Percentiles rank a stretch among this genome's conserved stretches.
Evolutionary conservation across 441 rosid genomes (phyloP).

Genomic region (Cnidoscolus chayamansa): DNA sequence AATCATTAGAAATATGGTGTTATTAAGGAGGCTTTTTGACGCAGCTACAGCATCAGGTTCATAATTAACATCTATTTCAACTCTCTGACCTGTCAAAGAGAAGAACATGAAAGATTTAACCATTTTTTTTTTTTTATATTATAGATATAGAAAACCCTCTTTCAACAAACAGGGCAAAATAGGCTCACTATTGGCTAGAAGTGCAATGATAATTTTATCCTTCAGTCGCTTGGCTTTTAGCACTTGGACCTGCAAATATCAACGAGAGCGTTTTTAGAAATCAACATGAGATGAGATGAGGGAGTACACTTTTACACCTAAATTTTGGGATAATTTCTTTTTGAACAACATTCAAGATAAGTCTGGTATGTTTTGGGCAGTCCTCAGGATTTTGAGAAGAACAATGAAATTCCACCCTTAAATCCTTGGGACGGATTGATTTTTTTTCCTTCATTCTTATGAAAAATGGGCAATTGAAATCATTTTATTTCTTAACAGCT

Average conservation of each 20-base stretch:
- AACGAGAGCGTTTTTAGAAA: slow-evolving; percentile 4
- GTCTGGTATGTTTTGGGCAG: not conserved
- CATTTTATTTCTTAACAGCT: not conserved
- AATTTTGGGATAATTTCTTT: not conserved
- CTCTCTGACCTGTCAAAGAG: slow-evolving; percentile 58
- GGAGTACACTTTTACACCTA: not conserved
- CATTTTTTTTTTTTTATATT: too few relatives aligned
- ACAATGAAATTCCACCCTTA: not conserved
- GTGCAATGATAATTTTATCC: slow-evolving; percentile 59
- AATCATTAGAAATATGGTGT: slow-evolving; percentile 23
- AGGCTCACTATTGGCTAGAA: slow-evolving; percentile 71
- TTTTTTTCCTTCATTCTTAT: not conserved
- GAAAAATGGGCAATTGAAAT: not conserved
- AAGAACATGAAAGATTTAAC: not conserved
- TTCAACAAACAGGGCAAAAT: slow-evolving; percentile 10
- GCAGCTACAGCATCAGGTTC: slow-evolving; percentile 32
- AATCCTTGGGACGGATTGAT: not conserved
- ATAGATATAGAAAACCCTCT: not conserved
- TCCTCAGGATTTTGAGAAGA: not conserved
- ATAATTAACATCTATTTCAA: slow-evolving; percentile 55
- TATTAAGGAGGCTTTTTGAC: slow-evolving; percentile 16
- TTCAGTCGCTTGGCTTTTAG: slow-evolving; percentile 42
- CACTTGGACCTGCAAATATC: slow-evolving; percentile 50
- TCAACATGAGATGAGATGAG: not conserved
- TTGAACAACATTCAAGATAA: not conserved